Evolutionary conservation across 176 grass and related monocot genomes (phyloP).

Genomic region (Saccharum spontaneum): DNA sequence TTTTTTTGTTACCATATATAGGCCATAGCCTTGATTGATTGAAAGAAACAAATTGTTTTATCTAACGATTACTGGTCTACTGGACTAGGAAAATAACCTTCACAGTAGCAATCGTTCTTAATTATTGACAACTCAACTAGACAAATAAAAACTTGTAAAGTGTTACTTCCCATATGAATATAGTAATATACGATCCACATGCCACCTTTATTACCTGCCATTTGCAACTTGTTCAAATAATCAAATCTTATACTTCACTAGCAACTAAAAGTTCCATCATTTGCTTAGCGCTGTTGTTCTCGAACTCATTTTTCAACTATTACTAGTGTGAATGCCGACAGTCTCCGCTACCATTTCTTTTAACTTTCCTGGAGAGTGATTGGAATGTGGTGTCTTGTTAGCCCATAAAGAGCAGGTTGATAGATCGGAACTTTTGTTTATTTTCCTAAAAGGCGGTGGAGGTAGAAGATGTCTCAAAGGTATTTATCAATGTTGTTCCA

Average conservation of each 20-base stretch:
- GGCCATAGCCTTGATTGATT: neutral
- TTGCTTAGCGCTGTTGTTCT: constrained; percentile 12
- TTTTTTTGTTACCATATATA: neutral
- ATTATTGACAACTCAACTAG: constrained; percentile 28
- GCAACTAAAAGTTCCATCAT: constrained; percentile 6
- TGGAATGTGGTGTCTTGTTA: neutral
- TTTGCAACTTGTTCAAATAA: constrained; percentile 7
- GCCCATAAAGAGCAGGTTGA: neutral
- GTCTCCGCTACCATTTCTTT: neutral
- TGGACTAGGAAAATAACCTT: constrained; percentile 9
- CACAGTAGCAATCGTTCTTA: neutral
- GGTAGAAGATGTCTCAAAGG: constrained; percentile 7
- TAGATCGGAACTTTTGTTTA: neutral
- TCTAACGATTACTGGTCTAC: neutral
- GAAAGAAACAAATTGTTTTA: neutral
- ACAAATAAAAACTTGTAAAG: neutral
- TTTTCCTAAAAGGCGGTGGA: constrained; percentile 5
- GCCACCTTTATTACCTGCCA: constrained; percentile 34
- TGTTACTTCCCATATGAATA: neutral
- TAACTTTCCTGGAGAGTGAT: neutral
- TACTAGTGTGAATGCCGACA: constrained; percentile 12
- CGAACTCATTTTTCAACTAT: neutral
- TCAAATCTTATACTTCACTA: constrained; percentile 35
- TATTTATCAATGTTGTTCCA: neutral
- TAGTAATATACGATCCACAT: constrained; percentile 7